Percentiles rank a stretch among this genome's conserved stretches.
phyloP scores from a whole-genome alignment of 305 asterid genomes.

The Fraxinus paxiana region DNA sequence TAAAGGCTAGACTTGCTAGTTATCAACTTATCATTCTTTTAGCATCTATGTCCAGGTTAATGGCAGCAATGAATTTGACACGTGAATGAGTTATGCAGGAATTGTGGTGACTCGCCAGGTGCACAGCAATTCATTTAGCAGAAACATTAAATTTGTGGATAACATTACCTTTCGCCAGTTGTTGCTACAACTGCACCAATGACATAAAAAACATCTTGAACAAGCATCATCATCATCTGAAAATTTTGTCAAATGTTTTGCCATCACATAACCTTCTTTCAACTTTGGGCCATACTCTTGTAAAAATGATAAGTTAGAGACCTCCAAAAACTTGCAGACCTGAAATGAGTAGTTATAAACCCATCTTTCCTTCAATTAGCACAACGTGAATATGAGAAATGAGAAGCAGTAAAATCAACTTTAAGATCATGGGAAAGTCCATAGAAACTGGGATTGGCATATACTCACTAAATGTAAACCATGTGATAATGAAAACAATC shows the following conservation, averaged over 20 bases:
- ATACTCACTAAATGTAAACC: conserved; percentile 4
- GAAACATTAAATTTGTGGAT: conserved; percentile 17
- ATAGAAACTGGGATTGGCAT: conserved; percentile 6
- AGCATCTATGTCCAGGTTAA: not conserved
- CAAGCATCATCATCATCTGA: conserved; percentile 44
- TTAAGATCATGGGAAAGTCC: conserved; percentile 13
- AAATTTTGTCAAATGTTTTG: conserved; percentile 50
- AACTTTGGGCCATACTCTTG: conserved; percentile 85
- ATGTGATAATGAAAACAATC: not conserved
- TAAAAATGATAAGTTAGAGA: conserved; percentile 71
- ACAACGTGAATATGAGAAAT: conserved; percentile 1
- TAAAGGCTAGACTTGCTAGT: not conserved
- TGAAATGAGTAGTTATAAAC: conserved; percentile 21
- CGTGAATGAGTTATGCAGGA: conserved; percentile 7
- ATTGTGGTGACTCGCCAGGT: not conserved
- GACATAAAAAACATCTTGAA: conserved; percentile 52
- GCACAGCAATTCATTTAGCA: conserved; percentile 13
- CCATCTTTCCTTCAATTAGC: conserved; percentile 11
- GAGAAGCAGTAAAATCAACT: conserved; percentile 6
- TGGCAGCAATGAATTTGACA: not conserved
- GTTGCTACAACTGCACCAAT: conserved; percentile 54
- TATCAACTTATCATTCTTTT: not conserved
- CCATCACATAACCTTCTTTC: conserved; percentile 78
- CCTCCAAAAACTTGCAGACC: conserved; percentile 95
- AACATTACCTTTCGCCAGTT: conserved; percentile 73